Evolutionary conservation across 2,329 filamentous ascomycete genomes (phyloP), one percentile per base, ranked within the genome.

Genomic region (Neofusicoccum cordaticola): DNA sequence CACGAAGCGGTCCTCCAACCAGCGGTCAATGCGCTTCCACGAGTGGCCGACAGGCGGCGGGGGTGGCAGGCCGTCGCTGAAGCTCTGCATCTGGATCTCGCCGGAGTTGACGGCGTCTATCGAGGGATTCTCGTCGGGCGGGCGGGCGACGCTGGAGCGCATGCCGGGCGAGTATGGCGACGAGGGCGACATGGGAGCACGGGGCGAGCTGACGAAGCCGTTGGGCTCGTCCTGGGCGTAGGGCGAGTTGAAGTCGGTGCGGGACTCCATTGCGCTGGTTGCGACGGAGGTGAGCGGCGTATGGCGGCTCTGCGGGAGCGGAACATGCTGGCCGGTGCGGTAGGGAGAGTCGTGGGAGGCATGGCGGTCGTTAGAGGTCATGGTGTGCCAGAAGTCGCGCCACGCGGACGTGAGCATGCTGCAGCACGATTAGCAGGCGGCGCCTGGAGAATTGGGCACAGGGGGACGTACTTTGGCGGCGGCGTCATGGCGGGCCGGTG

Each of bases 41-140:
- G 94, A 96, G 80, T 97, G 93, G 56, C 83, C 78, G 44, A 96
- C 88, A 6, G 95, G 93, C 2, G 95, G 95, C 7, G 95, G 88
- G 2, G 95, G 95, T 2, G 95, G 93, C 27, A 92, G 85, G 64
- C 95, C 95, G 70, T 97, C 93, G 72, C 90, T 88, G 80, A 99
- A 99, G 67, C 90, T 90, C 80, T 97, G 95, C 92, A 99, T 95
- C 70, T 90, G 94, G 67, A 99, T 97, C 77, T 97, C 94, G 69
- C 91, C 91, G 4, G 80, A 87, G 80, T 80, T 88, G 56, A 88
- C 85, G 65, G 87, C 87, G 74, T 95, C 91, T 71, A 77, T 76
- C 7, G 75, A 67, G 41, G 90, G 88, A 53, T 86, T 85, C 66
- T 82, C 82, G 69, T 87, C 86, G 67, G 84, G 87, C 41, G 86